Evolutionary conservation across 2,329 filamentous ascomycete species (phyloP), one percentile per base, ranked within the genome.

Genomic region (Cladosporium sp.): DNA sequence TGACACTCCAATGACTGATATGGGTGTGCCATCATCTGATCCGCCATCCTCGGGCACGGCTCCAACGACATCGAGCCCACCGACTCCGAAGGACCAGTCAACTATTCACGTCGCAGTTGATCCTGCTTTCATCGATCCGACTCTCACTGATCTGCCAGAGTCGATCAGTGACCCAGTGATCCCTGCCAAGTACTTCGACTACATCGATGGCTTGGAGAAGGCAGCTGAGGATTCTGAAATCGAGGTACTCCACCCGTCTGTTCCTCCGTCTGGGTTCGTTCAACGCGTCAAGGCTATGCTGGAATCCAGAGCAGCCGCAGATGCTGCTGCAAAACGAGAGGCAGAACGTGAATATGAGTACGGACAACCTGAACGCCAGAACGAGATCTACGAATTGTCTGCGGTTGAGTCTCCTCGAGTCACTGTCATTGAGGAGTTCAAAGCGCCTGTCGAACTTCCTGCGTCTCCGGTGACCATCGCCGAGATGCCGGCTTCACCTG

Each of bases 21-120:
- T 75, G 1, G 77, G 80, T 15, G 73, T 76, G 6, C 78, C 79
- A 15, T 82, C 80, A 1, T 82, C 80, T 1, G 80, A 82, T 66
- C 75, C 78, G 52, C 75, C 78, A 41, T 79, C 77, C 1, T 77
- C 78, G n/a, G 71, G 73, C 55, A 76, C 74, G n/a, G 74, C 73
- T 7, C 80, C 80, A 21, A 76, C 71, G 4, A 75, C 75, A 2
- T 76, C 75, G 21, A 75, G 71, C 59, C 76, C 76, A n/a, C 72
- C 79, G 28, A 83, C 81, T 8, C 81, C 81, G 0, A 77, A 75
- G 59, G 77, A 80, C 67, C 70, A 73, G 15, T 74, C 71, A 18
- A 73, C 76, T 11, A 74, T 79, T 52, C 76, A 79, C 65, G 77
- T 77, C 6, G 68, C 64, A 11, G 71, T 78, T 4, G 74, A 77